Percentiles rank a stretch among this genome's conserved stretches.
phyloP scores from a whole-genome alignment of 2,329 filamentous ascomycete species.

The Lasiodiplodia theobromae region DNA sequence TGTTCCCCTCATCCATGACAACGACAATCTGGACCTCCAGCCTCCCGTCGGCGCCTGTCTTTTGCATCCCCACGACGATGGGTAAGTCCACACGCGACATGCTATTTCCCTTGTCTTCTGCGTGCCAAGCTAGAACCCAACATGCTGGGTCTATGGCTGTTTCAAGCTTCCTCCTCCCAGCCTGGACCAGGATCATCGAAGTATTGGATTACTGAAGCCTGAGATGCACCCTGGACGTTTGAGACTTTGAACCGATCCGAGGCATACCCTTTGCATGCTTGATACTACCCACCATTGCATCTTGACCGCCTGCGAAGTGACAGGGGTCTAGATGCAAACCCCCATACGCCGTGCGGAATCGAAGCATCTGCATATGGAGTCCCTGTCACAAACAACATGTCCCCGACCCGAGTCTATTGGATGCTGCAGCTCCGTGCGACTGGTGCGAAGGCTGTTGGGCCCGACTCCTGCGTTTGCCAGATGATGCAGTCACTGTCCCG shows the following conservation, averaged over 20 bases:
- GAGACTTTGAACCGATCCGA: neutral
- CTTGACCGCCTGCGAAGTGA: neutral
- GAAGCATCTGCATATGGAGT: neutral
- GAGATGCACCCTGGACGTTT: neutral
- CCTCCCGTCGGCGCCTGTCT: constrained; percentile 34
- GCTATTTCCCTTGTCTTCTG: neutral
- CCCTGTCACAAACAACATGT: neutral
- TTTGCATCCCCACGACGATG: constrained; percentile 37
- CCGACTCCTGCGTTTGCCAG: neutral
- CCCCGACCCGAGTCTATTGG: neutral
- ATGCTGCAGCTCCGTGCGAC: neutral
- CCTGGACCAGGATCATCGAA: too few species aligned
- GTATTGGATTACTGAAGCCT: neutral
- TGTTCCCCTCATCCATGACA: constrained; percentile 31
- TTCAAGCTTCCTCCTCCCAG: neutral
- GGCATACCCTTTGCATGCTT: neutral
- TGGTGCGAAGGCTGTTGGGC: neutral
- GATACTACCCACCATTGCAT: neutral
- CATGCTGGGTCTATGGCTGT: neutral
- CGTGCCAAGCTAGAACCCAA: neutral
- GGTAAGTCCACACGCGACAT: constrained; percentile 33
- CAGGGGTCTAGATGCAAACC: neutral
- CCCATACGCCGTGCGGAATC: neutral
- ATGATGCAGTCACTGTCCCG: neutral
- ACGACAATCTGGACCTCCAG: constrained; percentile 27